phyloP scores from a whole-genome alignment of 148 eudicot species.

The Persicaria maculosa region DNA sequence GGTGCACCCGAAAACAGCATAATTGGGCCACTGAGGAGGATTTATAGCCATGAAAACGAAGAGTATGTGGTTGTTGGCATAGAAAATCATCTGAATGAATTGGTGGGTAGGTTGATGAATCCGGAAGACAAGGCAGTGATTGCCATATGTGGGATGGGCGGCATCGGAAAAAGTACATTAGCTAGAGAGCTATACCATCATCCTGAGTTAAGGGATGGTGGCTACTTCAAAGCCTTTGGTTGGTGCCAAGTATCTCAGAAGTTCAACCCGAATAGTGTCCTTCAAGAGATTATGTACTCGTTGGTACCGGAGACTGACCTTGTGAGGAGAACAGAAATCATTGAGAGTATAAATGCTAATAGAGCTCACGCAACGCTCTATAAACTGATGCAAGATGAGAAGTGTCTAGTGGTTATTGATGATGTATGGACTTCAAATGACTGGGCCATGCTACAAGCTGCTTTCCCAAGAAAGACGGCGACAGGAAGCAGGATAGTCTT shows the following conservation, averaged over 20 bases:
- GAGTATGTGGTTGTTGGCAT: no score
- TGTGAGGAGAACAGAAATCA: not conserved
- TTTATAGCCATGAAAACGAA: no score
- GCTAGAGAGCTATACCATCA: not conserved
- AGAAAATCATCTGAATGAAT: no score
- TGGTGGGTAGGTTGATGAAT: no score
- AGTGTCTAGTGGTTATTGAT: no score
- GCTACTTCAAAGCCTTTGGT: not conserved
- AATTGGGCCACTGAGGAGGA: no score
- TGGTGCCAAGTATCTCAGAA: not conserved
- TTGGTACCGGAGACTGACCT: no score
- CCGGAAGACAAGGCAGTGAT: not conserved
- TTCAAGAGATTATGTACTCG: not conserved
- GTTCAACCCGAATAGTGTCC: not conserved
- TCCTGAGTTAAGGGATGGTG: not conserved
- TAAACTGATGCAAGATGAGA: not conserved
- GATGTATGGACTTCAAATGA: not conserved
- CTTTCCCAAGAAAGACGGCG: not conserved
- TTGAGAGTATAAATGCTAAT: not conserved
- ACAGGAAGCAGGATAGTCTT: not conserved
- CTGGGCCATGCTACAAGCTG: not conserved
- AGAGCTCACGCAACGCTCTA: not conserved
- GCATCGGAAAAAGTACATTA: not conserved
- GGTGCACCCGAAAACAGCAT: no score
- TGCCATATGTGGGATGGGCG: not conserved